A percentile compares a stretch with the other conserved stretches of the same genome.
These are phyloP conservation scores for Hamigera avellanea DNA, from an alignment of 495 filamentous ascomycete species.

Conservation along the genomic window DNA sequence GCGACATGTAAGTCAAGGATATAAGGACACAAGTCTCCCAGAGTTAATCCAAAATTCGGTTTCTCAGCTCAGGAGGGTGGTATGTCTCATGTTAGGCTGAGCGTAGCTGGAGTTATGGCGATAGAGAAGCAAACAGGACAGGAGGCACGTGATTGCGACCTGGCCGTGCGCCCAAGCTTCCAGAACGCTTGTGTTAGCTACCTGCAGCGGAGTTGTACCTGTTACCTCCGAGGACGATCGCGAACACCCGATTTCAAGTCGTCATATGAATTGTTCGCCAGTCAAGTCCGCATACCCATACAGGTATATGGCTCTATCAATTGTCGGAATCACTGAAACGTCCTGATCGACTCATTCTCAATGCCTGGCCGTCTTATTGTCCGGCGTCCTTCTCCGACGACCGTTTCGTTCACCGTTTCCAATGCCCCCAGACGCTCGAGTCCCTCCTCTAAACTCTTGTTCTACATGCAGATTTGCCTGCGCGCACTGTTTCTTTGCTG, in stretches of 20 bases:
- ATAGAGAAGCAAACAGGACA: conserved; percentile 1
- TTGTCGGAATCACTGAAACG: too few relatives aligned
- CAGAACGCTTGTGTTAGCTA: too few relatives aligned
- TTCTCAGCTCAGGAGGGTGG: background rate
- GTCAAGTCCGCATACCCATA: too few relatives aligned
- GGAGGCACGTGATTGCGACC: conserved; percentile 14
- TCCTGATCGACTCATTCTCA: too few relatives aligned
- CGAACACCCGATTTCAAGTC: too few relatives aligned
- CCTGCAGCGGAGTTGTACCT: too few relatives aligned
- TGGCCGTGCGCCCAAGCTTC: too few relatives aligned
- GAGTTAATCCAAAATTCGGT: background rate
- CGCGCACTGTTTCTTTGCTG: conserved; percentile 31
- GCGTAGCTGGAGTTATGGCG: background rate
- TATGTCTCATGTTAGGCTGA: too few relatives aligned
- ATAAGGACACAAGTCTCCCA: background rate
- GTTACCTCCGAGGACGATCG: too few relatives aligned
- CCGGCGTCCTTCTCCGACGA: conserved; percentile 71
- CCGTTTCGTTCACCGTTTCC: conserved; percentile 76
- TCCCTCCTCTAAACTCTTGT: conserved; percentile 42
- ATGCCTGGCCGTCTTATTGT: conserved; percentile 47
- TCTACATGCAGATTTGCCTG: conserved; percentile 36
- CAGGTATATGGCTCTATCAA: too few relatives aligned
- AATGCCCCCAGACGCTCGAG: conserved; percentile 49
- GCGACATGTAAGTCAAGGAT: too few relatives aligned
- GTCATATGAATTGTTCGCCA: too few relatives aligned